phyloP scores from a whole-genome alignment of 768 basidiomycete species.

The Ramaria sp. region DNA sequence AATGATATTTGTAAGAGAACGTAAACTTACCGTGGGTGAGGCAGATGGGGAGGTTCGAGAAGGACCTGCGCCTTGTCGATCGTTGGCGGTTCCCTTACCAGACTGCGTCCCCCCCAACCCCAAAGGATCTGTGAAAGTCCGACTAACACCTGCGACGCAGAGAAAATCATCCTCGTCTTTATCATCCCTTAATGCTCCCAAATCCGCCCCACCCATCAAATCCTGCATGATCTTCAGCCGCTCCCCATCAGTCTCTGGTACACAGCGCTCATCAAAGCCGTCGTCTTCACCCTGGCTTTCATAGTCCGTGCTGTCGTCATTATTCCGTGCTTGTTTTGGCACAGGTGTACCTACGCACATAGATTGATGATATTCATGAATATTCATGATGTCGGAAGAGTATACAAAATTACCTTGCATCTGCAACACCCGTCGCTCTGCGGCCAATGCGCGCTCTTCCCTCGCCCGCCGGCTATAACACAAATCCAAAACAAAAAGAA shows the following conservation, averaged over 20 bases:
- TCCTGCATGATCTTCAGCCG: background rate
- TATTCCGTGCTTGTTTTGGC: background rate
- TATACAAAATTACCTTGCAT: constrained; percentile 23
- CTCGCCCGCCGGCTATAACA: constrained; percentile 58
- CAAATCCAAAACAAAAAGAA: background rate
- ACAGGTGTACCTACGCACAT: no score
- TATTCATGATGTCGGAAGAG: background rate
- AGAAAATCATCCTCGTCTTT: background rate
- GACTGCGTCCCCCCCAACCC: no score
- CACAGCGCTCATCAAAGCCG: background rate
- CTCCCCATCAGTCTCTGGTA: background rate
- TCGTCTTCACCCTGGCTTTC: background rate
- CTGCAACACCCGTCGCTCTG: constrained; percentile 46
- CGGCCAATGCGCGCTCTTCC: constrained; percentile 70
- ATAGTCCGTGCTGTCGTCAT: background rate
- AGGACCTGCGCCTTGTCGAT: no score
- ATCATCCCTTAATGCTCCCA: background rate
- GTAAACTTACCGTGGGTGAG: no score
- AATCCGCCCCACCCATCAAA: background rate
- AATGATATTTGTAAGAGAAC: no score
- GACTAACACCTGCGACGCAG: background rate
- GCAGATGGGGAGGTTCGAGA: no score
- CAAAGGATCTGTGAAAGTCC: no score
- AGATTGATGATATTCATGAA: background rate
- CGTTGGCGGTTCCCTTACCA: no score